Base-by-base conservation (phyloP, 169 alveolate genomes). In the Plasmodium knowlesi region DNA sequence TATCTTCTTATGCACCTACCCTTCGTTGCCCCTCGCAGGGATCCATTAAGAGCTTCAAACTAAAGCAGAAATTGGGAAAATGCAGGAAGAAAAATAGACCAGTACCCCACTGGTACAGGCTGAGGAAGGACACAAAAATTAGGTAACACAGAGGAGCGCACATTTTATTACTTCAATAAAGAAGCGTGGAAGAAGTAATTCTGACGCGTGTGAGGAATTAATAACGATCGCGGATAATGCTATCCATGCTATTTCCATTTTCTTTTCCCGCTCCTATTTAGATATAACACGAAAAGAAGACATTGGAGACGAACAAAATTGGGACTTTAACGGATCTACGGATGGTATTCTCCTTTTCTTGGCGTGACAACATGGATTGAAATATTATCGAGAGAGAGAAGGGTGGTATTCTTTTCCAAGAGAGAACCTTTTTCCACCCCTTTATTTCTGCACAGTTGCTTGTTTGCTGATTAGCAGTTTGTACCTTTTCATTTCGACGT, bases 281-380 rank as follows among this genome's bases (percentile, higher is more conserved):
- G 99, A 96, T 98, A 98, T 95, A 98, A 98, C 96, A 97, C 99
- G 57, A 98, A 98, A 97, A 97, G 99, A 93, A 98, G 99, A 94
- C 98, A 98, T 96, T 98, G 99, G 99, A 97, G 99, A 96, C 98
- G 99, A 96, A 98, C 99, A 32, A 98, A 98, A 97, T 97, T 98
- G 90, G 98, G 98, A 96, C 96, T 98, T 46, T 46, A 46, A 97
- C 97, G 97, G 97, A 93, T 79, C 57, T 37, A 9, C 19, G 46
- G 57, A 22, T 53, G 34, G 54, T 41, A n/a, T 39, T 5, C 16
- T 43, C 50, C 57, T 82, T 82, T 82, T 34, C 53, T 12, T 82
- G 32, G 37, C 41, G 14, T 54, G 19, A 43, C 41, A 37, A n/a
- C 6, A 70, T 34, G 25, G 22, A 74, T 74, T 57, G 46, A 74